Evolutionary conservation across 139 green algal species (phyloP), one percentile per base, ranked within the genome.

Genomic region (Micromonas pusilla): DNA sequence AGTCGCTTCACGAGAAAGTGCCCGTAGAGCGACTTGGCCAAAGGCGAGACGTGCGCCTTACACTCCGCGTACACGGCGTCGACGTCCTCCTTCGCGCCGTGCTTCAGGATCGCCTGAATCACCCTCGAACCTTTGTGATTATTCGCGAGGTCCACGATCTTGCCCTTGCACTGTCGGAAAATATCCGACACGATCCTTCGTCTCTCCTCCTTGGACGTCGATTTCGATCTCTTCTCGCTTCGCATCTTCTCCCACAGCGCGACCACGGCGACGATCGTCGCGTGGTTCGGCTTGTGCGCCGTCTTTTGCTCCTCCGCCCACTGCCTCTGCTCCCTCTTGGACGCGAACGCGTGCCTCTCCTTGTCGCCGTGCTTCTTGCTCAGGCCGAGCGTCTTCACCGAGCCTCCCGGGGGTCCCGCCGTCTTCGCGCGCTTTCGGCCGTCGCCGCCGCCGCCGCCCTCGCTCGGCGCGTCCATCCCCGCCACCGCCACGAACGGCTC

Each of bases 1-100:
- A 88, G 77, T 33, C 76, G 74, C n/a, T 78, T 78, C n/a, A 88
- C 79, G 19, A 88, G 25, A 73, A 86, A 85, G 78, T 86, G 83
- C 0, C 62, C 84, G 76, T 88, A 86, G 1, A 75, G 38, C n/a
- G 82, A 81, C 32, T 78, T 71, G 0, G 84, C 76, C 37, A 88
- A 57, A 39, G 80, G 65, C 19, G 77, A 5, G 23, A 77, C 19
- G 57, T 88, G 70, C 36, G 84, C 73, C 72, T 31, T 54, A 6
- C 84, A 67, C 82, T 88, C 84, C 1, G 72, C 57, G 37, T 82
- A 83, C 23, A 85, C 66, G 0, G 70, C 52, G 20, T 66, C 70
- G 1, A 52, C 37, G n/a, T 85, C 30, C 19, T 70, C 77, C 28
- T 75, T 13, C 21, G 63, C 63, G n/a, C 66, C 77, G 66, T 72